Conservation (phyloP, 768 basidiomycete genomes). For the Lactifluus pinguis region DNA sequence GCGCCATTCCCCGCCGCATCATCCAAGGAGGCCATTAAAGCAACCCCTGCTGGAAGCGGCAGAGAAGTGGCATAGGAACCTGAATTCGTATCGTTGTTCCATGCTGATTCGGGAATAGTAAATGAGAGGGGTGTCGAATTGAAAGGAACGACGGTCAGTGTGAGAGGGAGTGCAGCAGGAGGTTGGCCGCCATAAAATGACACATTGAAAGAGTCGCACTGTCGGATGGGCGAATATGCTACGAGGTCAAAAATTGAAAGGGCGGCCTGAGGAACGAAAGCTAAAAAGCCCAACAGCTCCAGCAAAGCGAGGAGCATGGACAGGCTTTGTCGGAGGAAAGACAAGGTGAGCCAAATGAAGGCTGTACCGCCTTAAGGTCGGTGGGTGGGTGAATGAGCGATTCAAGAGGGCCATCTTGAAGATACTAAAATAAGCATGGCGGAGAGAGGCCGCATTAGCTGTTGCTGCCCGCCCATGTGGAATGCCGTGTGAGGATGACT, state of each 20-base stretch:
- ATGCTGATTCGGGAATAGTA: slow-evolving; percentile 33
- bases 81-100: slow-evolving; percentile 29
- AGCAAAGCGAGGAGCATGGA: slow-evolving; percentile 11
- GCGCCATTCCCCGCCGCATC: slow-evolving; percentile 33
- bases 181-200: slow-evolving; percentile 34
- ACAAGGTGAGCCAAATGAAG: neutral
- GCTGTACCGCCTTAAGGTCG: neutral
- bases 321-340: neutral
- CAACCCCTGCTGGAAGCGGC: slow-evolving; percentile 40
- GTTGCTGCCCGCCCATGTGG: neutral
- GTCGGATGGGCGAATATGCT: slow-evolving; percentile 35
- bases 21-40: slow-evolving; percentile 49
- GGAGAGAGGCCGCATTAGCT: neutral
- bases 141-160: slow-evolving; percentile 46
- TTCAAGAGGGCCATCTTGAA: neutral
- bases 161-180: slow-evolving; percentile 31
- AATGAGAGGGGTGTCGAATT: slow-evolving; percentile 42
- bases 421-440: neutral
- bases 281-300: slow-evolving; percentile 17
- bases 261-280: slow-evolving; percentile 22
- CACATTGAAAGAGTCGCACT: slow-evolving; percentile 45
- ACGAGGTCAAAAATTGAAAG: slow-evolving; percentile 25
- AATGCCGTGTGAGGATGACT: neutral
- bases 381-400: neutral
- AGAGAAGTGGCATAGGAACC: slow-evolving; percentile 42